phyloP scores from a whole-genome alignment of 768 basidiomycete species.

The Tulasnella sp. region DNA sequence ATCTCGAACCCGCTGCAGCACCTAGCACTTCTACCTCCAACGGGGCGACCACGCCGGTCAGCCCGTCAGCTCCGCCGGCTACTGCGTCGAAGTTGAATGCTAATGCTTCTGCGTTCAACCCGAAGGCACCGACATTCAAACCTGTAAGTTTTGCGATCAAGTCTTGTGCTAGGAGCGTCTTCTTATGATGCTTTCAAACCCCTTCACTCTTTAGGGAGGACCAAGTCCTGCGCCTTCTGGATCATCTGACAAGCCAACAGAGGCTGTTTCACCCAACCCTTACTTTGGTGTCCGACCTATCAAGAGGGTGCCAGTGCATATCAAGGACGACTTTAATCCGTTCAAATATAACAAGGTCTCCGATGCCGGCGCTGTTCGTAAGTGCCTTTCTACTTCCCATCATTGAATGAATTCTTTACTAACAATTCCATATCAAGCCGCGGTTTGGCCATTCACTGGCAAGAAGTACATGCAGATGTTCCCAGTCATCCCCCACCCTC shows the following conservation, averaged over 20 bases:
- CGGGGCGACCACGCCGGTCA: constrained; percentile 48
- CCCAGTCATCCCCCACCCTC: constrained; percentile 53
- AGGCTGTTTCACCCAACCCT: constrained; percentile 54
- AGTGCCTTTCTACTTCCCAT: constrained; percentile 41
- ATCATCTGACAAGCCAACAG: constrained; percentile 21
- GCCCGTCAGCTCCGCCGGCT: constrained; percentile 52
- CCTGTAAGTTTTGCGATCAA: constrained; percentile 51
- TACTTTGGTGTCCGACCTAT: constrained; percentile 81
- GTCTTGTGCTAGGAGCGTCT: not conserved
- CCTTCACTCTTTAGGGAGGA: not conserved
- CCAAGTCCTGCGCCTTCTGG: constrained; percentile 29
- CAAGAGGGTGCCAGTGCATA: constrained; percentile 75
- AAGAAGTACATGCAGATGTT: constrained; percentile 83
- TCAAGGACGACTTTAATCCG: constrained; percentile 97
- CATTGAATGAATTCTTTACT: not conserved
- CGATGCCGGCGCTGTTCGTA: constrained; percentile 74
- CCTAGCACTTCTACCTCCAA: constrained; percentile 44
- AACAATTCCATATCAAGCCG: constrained; percentile 50
- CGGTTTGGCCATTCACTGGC: constrained; percentile 86
- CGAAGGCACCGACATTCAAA: constrained; percentile 75
- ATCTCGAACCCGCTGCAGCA: constrained; percentile 38
- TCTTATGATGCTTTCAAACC: not conserved
- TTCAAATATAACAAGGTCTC: constrained; percentile 86
- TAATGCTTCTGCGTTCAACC: constrained; percentile 87
- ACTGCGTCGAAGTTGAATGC: constrained; percentile 75